These are phyloP conservation scores for Mycena filopes DNA, from an alignment of 768 basidiomycete species.

Conservation along the genomic window DNA sequence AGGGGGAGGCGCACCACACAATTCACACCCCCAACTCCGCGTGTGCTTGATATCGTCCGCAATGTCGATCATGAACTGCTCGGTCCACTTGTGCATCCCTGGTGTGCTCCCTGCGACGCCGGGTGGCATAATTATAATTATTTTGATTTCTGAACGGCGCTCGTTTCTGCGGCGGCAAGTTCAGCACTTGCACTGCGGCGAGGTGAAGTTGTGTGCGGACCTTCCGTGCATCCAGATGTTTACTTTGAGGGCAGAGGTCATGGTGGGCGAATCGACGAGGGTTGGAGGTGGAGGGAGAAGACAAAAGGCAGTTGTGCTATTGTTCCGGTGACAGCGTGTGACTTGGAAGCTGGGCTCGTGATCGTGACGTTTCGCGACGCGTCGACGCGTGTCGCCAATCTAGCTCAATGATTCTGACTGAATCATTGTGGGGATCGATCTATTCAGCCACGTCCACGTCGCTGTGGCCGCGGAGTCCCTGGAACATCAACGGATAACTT, in stretches of 20 bases:
- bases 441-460: too few relatives aligned
- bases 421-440: too few relatives aligned
- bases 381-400: too few relatives aligned
- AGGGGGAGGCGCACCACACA: not conserved
- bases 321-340: not conserved
- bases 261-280: not conserved
- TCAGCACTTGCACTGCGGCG: not conserved
- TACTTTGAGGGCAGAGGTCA: not conserved
- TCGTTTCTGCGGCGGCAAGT: not conserved
- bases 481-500: too few relatives aligned
- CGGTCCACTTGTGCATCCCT: constrained; percentile 20
- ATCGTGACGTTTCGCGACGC: too few relatives aligned
- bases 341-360: too few relatives aligned
- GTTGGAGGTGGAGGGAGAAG: not conserved
- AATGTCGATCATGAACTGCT: constrained; percentile 16
- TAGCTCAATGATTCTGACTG: too few relatives aligned
- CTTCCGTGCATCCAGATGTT: constrained; percentile 14
- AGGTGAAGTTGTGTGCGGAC: not conserved
- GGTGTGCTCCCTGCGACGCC: constrained; percentile 9
- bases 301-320: not conserved
- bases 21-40: constrained; percentile 12
- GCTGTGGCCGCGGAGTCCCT: too few relatives aligned
- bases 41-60: constrained; percentile 20
- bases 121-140: constrained; percentile 4
- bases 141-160: constrained; percentile 17